A percentile compares a stretch with the other conserved stretches of the same genome.
phyloP scores from a whole-genome alignment of 768 basidiomycete genomes.

The Exsudoporus frostii region DNA sequence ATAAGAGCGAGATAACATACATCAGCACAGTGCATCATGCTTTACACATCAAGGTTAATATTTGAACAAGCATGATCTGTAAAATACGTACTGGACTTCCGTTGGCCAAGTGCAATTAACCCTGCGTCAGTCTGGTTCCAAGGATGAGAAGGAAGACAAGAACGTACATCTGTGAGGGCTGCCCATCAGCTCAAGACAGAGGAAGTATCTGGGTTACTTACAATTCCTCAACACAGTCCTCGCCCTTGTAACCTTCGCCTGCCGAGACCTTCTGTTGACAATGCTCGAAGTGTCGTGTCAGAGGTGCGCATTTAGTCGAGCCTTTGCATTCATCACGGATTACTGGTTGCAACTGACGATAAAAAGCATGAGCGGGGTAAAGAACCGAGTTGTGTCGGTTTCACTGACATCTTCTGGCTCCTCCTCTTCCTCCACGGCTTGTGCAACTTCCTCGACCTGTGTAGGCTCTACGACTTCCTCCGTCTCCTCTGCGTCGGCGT shows the following conservation, averaged over 20 bases:
- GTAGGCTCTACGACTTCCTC: slow-evolving; percentile 32
- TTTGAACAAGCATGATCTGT: background rate
- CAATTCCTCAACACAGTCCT: slow-evolving; percentile 93
- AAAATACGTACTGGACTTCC: slow-evolving; percentile 64
- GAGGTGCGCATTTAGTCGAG: slow-evolving; percentile 59
- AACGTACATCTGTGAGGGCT: slow-evolving; percentile 24
- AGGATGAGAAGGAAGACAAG: background rate
- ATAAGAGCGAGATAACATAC: slow-evolving; percentile 42
- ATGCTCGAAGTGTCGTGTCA: slow-evolving; percentile 83
- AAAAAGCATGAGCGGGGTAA: background rate
- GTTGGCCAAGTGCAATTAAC: background rate
- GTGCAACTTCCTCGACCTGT: slow-evolving; percentile 40
- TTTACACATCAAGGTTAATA: slow-evolving; percentile 27
- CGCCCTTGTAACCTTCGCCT: slow-evolving; percentile 83
- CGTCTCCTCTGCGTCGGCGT: slow-evolving; percentile 40
- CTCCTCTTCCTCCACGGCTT: slow-evolving; percentile 49
- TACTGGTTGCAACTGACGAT: slow-evolving; percentile 56
- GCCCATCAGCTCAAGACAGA: background rate
- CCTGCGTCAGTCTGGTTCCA: slow-evolving; percentile 7
- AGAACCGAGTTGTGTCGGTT: background rate
- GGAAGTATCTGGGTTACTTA: slow-evolving; percentile 37
- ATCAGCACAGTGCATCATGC: slow-evolving; percentile 93
- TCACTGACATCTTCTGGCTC: slow-evolving; percentile 81
- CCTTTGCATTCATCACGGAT: slow-evolving; percentile 76
- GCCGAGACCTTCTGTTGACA: slow-evolving; percentile 84